Evolutionary conservation across 1,139 yeast species (phyloP).

Genomic region (Scheffersomyces lignicola): DNA sequence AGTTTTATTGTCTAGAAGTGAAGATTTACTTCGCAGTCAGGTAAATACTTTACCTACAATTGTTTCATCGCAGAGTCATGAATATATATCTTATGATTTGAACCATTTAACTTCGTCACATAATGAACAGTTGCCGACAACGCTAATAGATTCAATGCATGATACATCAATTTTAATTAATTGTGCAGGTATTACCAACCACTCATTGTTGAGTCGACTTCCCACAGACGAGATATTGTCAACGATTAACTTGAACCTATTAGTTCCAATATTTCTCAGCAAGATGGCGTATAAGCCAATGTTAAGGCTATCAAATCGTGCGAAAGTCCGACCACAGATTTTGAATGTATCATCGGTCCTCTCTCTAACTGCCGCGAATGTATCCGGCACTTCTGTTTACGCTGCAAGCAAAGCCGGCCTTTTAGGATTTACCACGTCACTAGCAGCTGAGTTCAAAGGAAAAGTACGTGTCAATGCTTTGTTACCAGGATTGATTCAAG

Average conservation of each 20-base stretch:
- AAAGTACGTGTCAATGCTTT: conserved; percentile 60
- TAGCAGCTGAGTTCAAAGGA: conserved; percentile 63
- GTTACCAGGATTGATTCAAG: conserved; percentile 70
- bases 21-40: conserved; percentile 32
- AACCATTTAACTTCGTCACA: conserved; percentile 3
- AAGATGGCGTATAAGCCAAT: conserved; percentile 47
- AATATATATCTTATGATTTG: conserved; percentile 55
- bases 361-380: conserved; percentile 41
- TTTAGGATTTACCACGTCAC: conserved; percentile 60
- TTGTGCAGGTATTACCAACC: conserved; percentile 81
- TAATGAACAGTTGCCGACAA: conserved; percentile 6
- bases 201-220: conserved; percentile 51
- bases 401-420: conserved; percentile 82
- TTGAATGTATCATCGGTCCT: conserved; percentile 77
- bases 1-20: conserved; percentile 60
- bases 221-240: conserved; percentile 40
- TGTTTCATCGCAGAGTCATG: conserved; percentile 43
- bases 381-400: conserved; percentile 71
- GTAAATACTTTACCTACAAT: conserved; percentile 32
- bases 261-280: conserved; percentile 63
- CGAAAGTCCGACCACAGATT: conserved; percentile 26
- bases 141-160: conserved; percentile 19
- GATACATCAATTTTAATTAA: conserved; percentile 57
- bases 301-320: conserved; percentile 33
- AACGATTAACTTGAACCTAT: conserved; percentile 61